Evolutionary conservation across 768 basidiomycete genomes (phyloP).

Genomic region (Gautieria morchelliformis): DNA sequence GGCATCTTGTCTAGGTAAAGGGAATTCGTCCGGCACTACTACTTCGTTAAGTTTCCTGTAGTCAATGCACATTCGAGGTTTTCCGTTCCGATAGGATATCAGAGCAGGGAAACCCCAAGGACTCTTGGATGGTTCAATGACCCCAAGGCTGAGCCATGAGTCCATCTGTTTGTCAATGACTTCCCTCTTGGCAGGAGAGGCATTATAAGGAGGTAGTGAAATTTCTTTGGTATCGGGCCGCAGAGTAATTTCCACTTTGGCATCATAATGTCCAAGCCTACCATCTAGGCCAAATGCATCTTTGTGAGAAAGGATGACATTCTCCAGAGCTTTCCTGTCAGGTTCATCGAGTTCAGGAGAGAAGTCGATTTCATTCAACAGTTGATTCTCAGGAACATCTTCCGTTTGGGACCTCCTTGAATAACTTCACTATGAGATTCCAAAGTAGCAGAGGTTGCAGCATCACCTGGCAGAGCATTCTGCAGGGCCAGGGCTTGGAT

Average conservation of each 20-base stretch:
- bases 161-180: constrained; percentile 23
- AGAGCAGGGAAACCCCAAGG: constrained; percentile 26
- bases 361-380: not conserved
- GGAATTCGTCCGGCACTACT: constrained; percentile 21
- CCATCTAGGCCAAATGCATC: too few species aligned
- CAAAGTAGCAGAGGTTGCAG: too few species aligned
- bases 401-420: too few species aligned
- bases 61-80: constrained; percentile 28
- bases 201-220: constrained; percentile 16
- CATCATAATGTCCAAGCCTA: constrained; percentile 13
- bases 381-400: too few species aligned
- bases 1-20: constrained; percentile 18
- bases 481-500: too few species aligned
- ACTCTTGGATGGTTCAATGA: constrained; percentile 32
- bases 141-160: constrained; percentile 24
- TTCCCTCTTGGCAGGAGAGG: constrained; percentile 16
- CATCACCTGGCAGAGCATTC: too few species aligned
- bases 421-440: too few species aligned
- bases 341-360: constrained; percentile 4
- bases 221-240: too few species aligned
- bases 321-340: too few species aligned
- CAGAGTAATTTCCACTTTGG: constrained; percentile 22
- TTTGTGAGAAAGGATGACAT: too few species aligned
- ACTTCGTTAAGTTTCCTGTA: constrained; percentile 21
- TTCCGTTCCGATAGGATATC: constrained; percentile 29